phyloP scores from a whole-genome alignment of 139 green algal genomes.

The Yamagishiella unicocca region DNA sequence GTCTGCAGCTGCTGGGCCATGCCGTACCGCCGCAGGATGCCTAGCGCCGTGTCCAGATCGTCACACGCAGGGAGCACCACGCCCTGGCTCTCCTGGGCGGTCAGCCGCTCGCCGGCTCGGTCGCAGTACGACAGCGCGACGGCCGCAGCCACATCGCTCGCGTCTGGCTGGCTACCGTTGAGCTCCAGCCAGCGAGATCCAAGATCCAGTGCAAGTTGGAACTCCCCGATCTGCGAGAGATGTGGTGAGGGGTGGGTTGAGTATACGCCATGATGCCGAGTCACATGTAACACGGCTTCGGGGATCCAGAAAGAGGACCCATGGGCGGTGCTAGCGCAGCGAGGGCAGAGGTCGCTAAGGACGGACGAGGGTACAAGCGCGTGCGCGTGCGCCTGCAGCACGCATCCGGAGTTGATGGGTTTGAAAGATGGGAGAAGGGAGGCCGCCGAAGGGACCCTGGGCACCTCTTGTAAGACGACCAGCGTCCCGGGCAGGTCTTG shows the following conservation, averaged over 20 bases:
- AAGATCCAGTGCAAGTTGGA: constrained; percentile 40
- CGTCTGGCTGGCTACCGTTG: constrained; percentile 26
- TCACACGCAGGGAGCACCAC: constrained; percentile 49
- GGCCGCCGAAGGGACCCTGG: not conserved
- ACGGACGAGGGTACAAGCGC: too few species aligned
- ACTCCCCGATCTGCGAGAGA: constrained; percentile 52
- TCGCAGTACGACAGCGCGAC: constrained; percentile 63
- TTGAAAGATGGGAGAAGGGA: not conserved
- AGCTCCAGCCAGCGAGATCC: constrained; percentile 33
- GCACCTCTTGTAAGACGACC: constrained; percentile 61
- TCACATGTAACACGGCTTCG: too few species aligned
- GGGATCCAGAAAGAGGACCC: too few species aligned
- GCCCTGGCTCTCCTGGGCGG: not conserved
- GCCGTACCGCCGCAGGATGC: constrained; percentile 39
- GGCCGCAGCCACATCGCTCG: constrained; percentile 52
- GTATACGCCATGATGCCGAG: too few species aligned
- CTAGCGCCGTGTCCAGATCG: constrained; percentile 57
- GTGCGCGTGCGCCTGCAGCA: too few species aligned
- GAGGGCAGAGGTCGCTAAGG: too few species aligned
- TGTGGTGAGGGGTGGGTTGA: not conserved
- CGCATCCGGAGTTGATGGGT: not conserved
- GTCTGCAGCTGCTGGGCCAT: constrained; percentile 58
- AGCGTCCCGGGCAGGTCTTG: constrained; percentile 61
- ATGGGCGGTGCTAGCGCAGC: too few species aligned
- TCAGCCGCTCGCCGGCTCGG: constrained; percentile 46